Evolutionary conservation across 352 stramenopile genomes (phyloP), one percentile per base, ranked within the genome.

Genomic region (Globisporangium recalcitrans): DNA sequence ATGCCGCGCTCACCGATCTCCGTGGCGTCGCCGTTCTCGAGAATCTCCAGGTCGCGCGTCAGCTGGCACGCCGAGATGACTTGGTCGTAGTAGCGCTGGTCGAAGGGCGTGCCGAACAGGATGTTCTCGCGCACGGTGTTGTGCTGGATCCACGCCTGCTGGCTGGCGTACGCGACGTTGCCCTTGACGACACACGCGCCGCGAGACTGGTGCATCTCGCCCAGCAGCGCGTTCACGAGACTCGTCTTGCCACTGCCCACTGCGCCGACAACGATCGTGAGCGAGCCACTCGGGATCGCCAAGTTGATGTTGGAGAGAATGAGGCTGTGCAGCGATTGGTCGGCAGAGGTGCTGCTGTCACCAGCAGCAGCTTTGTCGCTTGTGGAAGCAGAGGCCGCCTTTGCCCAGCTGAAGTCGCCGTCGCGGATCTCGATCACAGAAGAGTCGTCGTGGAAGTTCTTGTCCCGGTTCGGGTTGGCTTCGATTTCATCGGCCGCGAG

Each of bases 1-100:
- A 96, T 88, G 3, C 88, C 89, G 1, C 82, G 69, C 42, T 79
- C 93, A 8, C 96, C 96, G 53, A 99, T 98, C 68, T 98, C 93
- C 0, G 94, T 98, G 52, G 72, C 47, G 67, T 99, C 95, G 1
- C 95, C 94, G 26, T 75, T 71, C 9, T 88, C 73, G n/a, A 98
- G 73, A 8, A 92, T 65, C 29, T 81, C 80, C n/a, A 99, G 67
- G 67, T 99, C 95, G 31, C 86, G 80, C 0, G 72, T 48, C 10
- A 98, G 71, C 40, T 88, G 80, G 64, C 91, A 98, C 1, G 80
- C 78, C 16, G 69, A 47, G 10, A 97, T 48, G 10, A 92, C 82
- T 31, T 68, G 62, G 27, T 85, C 9, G 36, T 83, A 85, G 27
- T 78, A 67, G 4, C 61, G 58, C 0, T 51, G 34, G 21, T 87